These are phyloP conservation scores for Starmerella roubikii DNA, from an alignment of 805 yeast genomes.

Conservation along the genomic window DNA sequence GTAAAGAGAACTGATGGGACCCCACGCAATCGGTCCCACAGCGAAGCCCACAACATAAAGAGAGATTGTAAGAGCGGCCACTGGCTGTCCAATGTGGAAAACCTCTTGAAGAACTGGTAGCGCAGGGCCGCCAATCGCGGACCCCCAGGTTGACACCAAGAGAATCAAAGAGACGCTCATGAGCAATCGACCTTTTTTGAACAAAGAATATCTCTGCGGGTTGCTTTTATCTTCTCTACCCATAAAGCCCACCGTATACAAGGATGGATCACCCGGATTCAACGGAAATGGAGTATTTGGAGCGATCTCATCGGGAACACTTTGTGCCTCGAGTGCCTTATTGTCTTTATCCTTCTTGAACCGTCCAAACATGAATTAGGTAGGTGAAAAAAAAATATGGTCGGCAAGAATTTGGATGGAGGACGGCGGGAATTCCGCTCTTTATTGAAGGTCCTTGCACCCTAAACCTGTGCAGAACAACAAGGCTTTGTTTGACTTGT, in stretches of 20 bases:
- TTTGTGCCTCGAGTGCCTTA: too few species aligned
- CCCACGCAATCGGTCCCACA: constrained; percentile 82
- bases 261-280: constrained; percentile 6
- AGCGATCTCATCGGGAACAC: constrained; percentile 7
- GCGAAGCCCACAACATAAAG: constrained; percentile 89
- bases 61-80: constrained; percentile 63
- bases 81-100: constrained; percentile 51
- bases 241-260: constrained; percentile 56
- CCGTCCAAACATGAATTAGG: too few species aligned
- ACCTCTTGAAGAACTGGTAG: constrained; percentile 34
- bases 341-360: too few species aligned
- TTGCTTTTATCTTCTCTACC: constrained; percentile 69
- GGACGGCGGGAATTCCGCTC: too few species aligned
- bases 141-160: constrained; percentile 52
- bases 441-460: too few species aligned
- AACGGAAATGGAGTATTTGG: constrained; percentile 9
- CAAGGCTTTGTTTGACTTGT: too few species aligned
- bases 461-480: too few species aligned
- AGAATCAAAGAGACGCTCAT: constrained; percentile 37
- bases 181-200: constrained; percentile 36
- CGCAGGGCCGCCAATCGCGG: constrained; percentile 68
- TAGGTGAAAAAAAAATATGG: too few species aligned
- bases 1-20: constrained; percentile 67
- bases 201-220: constrained; percentile 63
- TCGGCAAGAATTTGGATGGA: too few species aligned